These are phyloP conservation scores for Candolleomyces eurysporus DNA, from an alignment of 768 basidiomycete species.

Conservation along the genomic window DNA sequence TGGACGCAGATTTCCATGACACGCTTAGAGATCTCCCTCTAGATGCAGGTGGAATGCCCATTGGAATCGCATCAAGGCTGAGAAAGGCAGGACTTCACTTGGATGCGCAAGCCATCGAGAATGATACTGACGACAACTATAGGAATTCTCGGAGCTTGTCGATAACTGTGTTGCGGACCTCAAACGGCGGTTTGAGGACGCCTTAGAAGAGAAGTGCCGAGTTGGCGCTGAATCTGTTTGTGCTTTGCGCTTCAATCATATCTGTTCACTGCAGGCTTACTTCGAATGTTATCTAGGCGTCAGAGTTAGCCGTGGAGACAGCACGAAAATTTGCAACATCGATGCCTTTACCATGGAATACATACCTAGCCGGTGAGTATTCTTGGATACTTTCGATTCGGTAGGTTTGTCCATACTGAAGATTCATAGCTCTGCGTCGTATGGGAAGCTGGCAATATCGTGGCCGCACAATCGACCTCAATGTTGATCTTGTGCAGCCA, in stretches of 20 bases:
- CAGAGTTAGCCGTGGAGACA: constrained; percentile 49
- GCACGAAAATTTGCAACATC: constrained; percentile 44
- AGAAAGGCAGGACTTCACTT: constrained; percentile 15
- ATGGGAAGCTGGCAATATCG: constrained; percentile 51
- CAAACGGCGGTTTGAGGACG: constrained; percentile 47
- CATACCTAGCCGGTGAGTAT: constrained; percentile 52
- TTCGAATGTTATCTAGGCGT: constrained; percentile 23
- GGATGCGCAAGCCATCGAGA: too few species aligned
- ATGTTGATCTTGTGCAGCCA: constrained; percentile 54
- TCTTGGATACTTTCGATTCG: neutral
- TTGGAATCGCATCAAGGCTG: too few species aligned
- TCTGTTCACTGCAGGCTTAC: too few species aligned
- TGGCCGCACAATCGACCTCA: constrained; percentile 41
- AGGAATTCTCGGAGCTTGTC: constrained; percentile 48
- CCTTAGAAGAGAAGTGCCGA: constrained; percentile 56
- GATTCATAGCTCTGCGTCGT: constrained; percentile 27
- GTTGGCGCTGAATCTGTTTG: constrained; percentile 48
- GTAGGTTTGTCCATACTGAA: too few species aligned
- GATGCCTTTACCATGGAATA: constrained; percentile 35
- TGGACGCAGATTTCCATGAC: too few species aligned
- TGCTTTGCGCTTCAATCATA: neutral
- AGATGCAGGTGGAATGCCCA: too few species aligned
- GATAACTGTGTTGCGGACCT: constrained; percentile 45
- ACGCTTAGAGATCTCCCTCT: too few species aligned
- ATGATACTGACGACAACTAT: neutral